Conservation (phyloP, 345 rosid genomes). For the Balakata baccata region DNA sequence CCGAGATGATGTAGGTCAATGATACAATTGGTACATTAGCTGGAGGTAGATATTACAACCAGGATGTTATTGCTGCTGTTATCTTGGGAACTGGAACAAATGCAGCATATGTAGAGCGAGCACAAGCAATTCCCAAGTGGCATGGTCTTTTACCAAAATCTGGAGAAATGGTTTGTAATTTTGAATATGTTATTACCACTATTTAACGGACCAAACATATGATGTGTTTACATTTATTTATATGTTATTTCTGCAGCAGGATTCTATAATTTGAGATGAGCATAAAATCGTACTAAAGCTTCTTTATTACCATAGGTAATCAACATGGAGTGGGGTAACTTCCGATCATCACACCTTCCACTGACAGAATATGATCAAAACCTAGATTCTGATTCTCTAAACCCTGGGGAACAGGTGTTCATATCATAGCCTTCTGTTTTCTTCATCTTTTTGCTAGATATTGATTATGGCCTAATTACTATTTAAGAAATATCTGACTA, state of each 20-base stretch:
- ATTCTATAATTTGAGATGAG: not conserved
- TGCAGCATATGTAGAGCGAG: constrained; percentile 96
- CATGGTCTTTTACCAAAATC: constrained; percentile 77
- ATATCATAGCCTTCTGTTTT: not conserved
- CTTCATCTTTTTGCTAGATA: not conserved
- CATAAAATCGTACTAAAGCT: not conserved
- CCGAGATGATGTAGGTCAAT: constrained; percentile 56
- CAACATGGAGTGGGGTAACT: constrained; percentile 98
- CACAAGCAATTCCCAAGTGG: constrained; percentile 90
- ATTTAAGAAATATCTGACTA: not conserved
- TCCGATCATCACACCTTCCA: constrained; percentile 87
- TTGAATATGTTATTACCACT: not conserved
- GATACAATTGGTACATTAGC: constrained; percentile 98
- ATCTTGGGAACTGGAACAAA: constrained; percentile 96
- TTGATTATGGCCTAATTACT: not conserved
- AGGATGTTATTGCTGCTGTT: constrained; percentile 83
- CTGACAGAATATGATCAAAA: constrained; percentile 70
- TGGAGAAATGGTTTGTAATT: constrained; percentile 75
- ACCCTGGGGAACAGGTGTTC: constrained; percentile 90
- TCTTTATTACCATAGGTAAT: constrained; percentile 53
- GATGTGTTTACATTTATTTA: not conserved
- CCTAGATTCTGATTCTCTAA: constrained; percentile 74
- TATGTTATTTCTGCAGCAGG: not conserved
- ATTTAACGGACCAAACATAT: not conserved
- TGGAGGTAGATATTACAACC: constrained; percentile 72